These are phyloP conservation scores for Trypanosoma platydactyli DNA, from an alignment of 208 protist genomes.

Conservation along the genomic window DNA sequence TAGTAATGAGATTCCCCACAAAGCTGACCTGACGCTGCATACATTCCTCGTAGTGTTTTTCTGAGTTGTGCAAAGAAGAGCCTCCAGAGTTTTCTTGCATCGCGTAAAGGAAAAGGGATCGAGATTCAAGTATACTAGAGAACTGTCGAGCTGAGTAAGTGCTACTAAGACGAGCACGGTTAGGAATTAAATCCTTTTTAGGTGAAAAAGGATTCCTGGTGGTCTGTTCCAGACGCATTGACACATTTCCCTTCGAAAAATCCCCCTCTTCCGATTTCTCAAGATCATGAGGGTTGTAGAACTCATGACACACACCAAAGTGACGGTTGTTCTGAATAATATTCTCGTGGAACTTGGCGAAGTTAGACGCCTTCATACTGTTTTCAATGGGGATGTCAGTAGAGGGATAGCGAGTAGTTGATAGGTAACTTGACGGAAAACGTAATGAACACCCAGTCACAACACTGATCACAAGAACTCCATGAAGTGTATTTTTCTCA, in stretches of 20 bases:
- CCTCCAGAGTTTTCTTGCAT: slow-evolving; percentile 44
- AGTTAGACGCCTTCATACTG: slow-evolving; percentile 10
- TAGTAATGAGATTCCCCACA: slow-evolving; percentile 66
- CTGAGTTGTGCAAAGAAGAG: slow-evolving; percentile 40
- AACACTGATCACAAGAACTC: slow-evolving; percentile 71
- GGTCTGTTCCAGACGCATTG: too few species aligned
- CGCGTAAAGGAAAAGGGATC: neutral
- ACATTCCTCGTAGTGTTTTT: slow-evolving; percentile 50
- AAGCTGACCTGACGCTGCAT: slow-evolving; percentile 71
- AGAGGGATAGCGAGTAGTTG: slow-evolving; percentile 13
- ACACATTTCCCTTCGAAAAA: neutral
- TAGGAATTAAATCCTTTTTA: too few species aligned
- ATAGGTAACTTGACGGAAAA: neutral
- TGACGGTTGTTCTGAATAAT: slow-evolving; percentile 67
- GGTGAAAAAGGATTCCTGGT: neutral
- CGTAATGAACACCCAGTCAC: slow-evolving; percentile 50
- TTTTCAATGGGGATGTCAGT: slow-evolving; percentile 5
- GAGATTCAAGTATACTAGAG: too few species aligned
- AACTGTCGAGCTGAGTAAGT: neutral
- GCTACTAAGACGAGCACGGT: neutral
- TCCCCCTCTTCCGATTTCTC: neutral
- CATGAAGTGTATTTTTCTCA: slow-evolving; percentile 75
- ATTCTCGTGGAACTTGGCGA: slow-evolving; percentile 63
- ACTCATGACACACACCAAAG: slow-evolving; percentile 83
- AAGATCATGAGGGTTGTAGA: slow-evolving; percentile 29